Evolutionary conservation across 202 grass and related monocot species (phyloP).

Genomic region (Panicum virgatum): DNA sequence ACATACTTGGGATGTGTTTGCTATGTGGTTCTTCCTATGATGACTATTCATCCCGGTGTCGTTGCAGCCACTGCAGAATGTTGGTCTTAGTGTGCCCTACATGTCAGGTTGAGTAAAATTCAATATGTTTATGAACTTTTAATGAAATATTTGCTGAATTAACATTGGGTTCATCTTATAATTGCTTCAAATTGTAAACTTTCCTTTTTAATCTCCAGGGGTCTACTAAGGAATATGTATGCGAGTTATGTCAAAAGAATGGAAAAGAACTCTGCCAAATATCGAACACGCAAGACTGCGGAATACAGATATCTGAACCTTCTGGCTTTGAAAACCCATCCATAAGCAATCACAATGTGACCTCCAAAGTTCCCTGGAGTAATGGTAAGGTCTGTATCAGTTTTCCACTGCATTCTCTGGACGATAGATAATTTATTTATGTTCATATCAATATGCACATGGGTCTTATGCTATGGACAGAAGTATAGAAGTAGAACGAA

Average conservation of each 20-base stretch:
- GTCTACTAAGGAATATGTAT: slow-evolving; percentile 55
- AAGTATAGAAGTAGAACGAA: not conserved
- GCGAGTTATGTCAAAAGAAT: slow-evolving; percentile 73
- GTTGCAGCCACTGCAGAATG: slow-evolving; percentile 79
- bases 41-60: slow-evolving; percentile 75
- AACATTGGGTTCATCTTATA: not conserved
- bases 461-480: not conserved
- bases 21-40: slow-evolving; percentile 75
- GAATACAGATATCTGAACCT: slow-evolving; percentile 41
- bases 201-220: slow-evolving; percentile 46
- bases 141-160: not conserved
- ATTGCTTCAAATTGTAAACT: not conserved
- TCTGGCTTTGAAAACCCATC: slow-evolving; percentile 13
- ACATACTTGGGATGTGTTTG: slow-evolving; percentile 76
- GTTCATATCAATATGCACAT: not conserved
- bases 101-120: slow-evolving; percentile 58
- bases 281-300: slow-evolving; percentile 31
- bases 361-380: slow-evolving; percentile 36
- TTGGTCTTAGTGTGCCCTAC: slow-evolving; percentile 74
- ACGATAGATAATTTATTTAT: slow-evolving; percentile 1
- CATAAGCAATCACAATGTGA: slow-evolving; percentile 29
- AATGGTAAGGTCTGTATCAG: slow-evolving; percentile 97
- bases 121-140: not conserved
- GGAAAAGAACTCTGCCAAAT: slow-evolving; percentile 45
- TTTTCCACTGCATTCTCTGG: not conserved